Base-by-base conservation (phyloP, 257 asterid species). In the Sherardia arvensis region DNA sequence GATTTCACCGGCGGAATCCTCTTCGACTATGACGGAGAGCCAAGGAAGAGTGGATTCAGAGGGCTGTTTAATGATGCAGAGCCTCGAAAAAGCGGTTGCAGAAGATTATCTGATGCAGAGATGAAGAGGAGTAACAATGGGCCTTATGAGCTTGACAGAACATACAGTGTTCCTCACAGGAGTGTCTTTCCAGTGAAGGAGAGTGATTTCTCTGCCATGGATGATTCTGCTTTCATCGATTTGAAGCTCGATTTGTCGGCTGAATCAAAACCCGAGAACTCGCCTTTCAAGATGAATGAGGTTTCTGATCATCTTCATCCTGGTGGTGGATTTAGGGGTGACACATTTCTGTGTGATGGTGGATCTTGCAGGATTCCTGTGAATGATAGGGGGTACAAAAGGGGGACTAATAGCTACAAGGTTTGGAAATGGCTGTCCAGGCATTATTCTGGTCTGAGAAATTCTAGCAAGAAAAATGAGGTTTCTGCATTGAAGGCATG, bases 391-490 rank as follows among this genome's bases (percentile, higher is more conserved):
- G 79, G 73, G 20, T 40, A 68, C 73, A 81, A 74, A 47, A 71
- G 76, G 69, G 87, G 86, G 25, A 81, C 75, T 12, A 79, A 69
- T 67, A 76, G 83, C 32, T 81, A 74, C 61, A 86, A 82, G 70
- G 84, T 86, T 34, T 91, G 96, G 98, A 86, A 86, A 65, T 91
- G 98, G 98, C 82, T 86, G 57, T 84, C 86, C 63, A 84, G 76
- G 79, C 73, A 90, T 65, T 77, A 74, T 74, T 64, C 79, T 70
- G 84, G 79, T 4, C 65, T 75, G 67, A 79, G 61, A 62, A 72
- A 65, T 47, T 12, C 78, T 29, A 72, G 76, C 49, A 77, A 83
- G 71, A 77, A 76, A 57, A 76, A 75, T 56, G 77, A 67, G 57
- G 62, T 56, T 21, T 34, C 33, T 23, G 53, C 14, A 55, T 4